These are phyloP conservation scores for Santalum album DNA, from an alignment of 164 flowering plant species.

Conservation along the genomic window DNA sequence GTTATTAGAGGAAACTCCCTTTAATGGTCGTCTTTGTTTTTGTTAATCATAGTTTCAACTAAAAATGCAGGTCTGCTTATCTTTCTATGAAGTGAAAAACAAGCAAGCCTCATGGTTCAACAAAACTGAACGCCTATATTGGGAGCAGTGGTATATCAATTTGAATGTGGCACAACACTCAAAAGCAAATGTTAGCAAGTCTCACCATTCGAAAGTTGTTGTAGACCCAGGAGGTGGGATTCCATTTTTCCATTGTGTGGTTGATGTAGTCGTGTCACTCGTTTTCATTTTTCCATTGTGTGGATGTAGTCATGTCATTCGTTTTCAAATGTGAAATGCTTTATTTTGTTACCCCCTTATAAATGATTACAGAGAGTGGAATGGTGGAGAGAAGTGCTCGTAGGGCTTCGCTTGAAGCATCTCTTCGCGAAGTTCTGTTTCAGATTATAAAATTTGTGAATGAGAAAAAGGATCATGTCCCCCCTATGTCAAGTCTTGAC, in stretches of 20 bases:
- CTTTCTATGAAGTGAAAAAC: constrained; percentile 84
- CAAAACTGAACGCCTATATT: constrained; percentile 71
- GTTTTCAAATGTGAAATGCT: too few species aligned
- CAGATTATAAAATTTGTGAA: constrained; percentile 92
- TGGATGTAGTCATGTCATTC: too few species aligned
- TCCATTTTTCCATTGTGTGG: not conserved
- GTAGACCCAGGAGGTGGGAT: constrained; percentile 71
- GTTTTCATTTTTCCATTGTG: too few species aligned
- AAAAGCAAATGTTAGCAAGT: constrained; percentile 56
- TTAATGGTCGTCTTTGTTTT: too few species aligned
- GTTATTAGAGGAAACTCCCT: too few species aligned
- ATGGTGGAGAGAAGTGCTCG: constrained; percentile 59
- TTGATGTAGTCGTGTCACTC: too few species aligned
- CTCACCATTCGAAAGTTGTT: constrained; percentile 61
- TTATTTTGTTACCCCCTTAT: too few species aligned
- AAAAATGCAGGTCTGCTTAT: constrained; percentile 70
- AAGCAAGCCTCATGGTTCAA: constrained; percentile 88
- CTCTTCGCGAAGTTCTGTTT: constrained; percentile 80
- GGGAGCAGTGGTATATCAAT: constrained; percentile 97
- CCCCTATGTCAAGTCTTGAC: constrained; percentile 64
- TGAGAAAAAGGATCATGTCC: constrained; percentile 95
- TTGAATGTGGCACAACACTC: constrained; percentile 63
- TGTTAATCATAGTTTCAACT: not conserved
- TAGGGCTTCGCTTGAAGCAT: constrained; percentile 69
- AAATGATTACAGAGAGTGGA: constrained; percentile 37